These are phyloP conservation scores for Fusarium piperis DNA, from an alignment of 2,329 filamentous ascomycete species.

Conservation along the genomic window DNA sequence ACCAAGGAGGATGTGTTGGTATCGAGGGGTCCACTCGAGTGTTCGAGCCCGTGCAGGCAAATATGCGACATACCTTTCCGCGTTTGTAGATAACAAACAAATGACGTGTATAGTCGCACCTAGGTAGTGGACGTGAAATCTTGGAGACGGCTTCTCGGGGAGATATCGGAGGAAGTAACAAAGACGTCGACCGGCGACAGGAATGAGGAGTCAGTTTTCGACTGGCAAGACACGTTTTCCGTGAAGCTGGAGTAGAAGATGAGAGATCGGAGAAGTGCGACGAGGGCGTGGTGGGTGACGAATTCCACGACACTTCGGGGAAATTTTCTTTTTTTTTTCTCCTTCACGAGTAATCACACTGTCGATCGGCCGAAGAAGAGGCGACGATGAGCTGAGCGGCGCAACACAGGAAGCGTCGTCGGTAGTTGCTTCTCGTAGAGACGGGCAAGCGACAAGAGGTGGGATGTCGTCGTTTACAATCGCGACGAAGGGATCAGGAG, in stretches of 20 bases:
- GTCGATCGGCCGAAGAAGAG: conserved; percentile 21
- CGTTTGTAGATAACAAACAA: conserved; percentile 35
- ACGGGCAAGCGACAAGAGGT: conserved; percentile 20
- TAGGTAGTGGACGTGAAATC: conserved; percentile 9
- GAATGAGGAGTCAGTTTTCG: conserved; percentile 20
- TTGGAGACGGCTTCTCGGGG: conserved; percentile 29
- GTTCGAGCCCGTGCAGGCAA: conserved; percentile 5
- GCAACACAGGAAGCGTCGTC: conserved; percentile 9
- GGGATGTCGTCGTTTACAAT: conserved; percentile 34
- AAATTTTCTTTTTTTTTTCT: conserved; percentile 28
- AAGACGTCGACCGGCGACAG: conserved; percentile 42
- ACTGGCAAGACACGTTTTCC: conserved; percentile 15
- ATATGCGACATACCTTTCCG: conserved; percentile 35
- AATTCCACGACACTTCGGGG: conserved; percentile 10
- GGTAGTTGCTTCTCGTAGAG: conserved; percentile 24
- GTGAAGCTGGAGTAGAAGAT: conserved; percentile 7
- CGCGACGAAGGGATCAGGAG: conserved; percentile 39
- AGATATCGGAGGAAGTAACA: conserved; percentile 15
- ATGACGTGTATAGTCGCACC: conserved; percentile 37
- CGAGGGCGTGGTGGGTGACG: conserved; percentile 17
- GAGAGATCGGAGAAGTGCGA: neutral
- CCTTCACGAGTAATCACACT: conserved; percentile 23
- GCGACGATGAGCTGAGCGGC: conserved; percentile 2
- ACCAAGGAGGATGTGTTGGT: conserved; percentile 2
- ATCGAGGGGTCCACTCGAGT: conserved; percentile 22